A percentile compares a stretch with the other conserved stretches of the same genome.
Evolutionary conservation across 2,329 filamentous ascomycete species (phyloP).

Genomic region (Gnomoniopsis smithogilvyi): DNA sequence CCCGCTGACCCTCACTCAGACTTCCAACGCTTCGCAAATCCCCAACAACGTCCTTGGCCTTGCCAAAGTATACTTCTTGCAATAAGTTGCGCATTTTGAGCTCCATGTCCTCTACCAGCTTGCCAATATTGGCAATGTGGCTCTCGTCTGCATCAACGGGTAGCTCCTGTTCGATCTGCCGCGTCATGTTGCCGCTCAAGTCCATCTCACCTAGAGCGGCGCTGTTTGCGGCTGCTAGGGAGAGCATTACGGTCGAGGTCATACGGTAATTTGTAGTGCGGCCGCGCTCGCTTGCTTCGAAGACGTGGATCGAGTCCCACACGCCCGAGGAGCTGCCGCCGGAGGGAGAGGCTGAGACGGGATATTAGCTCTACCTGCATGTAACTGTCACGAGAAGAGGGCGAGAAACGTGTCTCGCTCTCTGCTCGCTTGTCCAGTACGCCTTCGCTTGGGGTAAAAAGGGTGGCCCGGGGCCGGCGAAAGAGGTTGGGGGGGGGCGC

Average conservation of each 20-base stretch:
- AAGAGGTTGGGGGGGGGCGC: neutral
- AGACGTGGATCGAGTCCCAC: conserved; percentile 99
- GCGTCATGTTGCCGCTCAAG: conserved; percentile 95
- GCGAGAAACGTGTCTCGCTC: conserved; percentile 5
- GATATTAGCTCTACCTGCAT: conserved; percentile 1
- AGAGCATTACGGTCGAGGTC: conserved; percentile 93
- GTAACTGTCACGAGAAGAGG: neutral
- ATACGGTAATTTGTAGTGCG: conserved; percentile 95
- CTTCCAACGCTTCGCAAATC: conserved; percentile 85
- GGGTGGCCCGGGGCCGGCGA: neutral
- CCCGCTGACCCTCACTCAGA: conserved; percentile 79
- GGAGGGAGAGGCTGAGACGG: conserved; percentile 55
- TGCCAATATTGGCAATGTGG: conserved; percentile 93
- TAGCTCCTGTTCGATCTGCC: conserved; percentile 90
- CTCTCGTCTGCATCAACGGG: conserved; percentile 85
- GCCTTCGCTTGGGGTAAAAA: neutral
- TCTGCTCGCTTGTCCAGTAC: neutral
- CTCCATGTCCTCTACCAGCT: conserved; percentile 98
- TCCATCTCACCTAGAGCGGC: conserved; percentile 73
- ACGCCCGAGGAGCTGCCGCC: conserved; percentile 66
- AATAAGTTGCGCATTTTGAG: conserved; percentile 97
- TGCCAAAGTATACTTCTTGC: conserved; percentile 99
- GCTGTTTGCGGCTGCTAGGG: conserved; percentile 63
- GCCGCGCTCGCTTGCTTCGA: conserved; percentile 91
- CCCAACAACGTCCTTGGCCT: conserved; percentile 97